Conservation (phyloP, 2,329 filamentous ascomycete species). For the Penicillium frequentans region DNA sequence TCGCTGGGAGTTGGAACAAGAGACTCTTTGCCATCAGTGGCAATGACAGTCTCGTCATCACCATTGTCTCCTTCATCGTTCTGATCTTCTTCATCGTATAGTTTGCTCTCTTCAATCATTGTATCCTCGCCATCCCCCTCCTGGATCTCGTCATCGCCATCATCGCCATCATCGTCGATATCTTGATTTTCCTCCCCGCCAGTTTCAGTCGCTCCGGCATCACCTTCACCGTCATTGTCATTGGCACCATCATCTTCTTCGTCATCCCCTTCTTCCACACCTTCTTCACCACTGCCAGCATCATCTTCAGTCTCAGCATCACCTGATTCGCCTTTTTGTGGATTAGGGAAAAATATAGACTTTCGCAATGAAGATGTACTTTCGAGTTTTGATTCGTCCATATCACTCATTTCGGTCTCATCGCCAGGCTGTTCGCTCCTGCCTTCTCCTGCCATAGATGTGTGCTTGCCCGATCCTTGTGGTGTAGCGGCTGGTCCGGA, state of each 20-base stretch:
- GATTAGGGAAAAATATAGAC: slow-evolving; percentile 24
- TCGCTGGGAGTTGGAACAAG: neutral
- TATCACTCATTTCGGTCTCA: slow-evolving; percentile 69
- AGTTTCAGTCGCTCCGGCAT: slow-evolving; percentile 15
- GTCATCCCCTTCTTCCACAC: slow-evolving; percentile 15
- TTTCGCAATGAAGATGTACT: slow-evolving; percentile 27
- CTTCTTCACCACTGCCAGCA: slow-evolving; percentile 21
- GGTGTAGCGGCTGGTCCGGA: slow-evolving; percentile 50
- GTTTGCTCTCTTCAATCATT: slow-evolving; percentile 9
- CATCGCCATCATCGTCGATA: slow-evolving; percentile 6
- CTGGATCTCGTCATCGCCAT: slow-evolving; percentile 16
- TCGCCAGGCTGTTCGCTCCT: slow-evolving; percentile 47
- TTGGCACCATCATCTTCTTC: slow-evolving; percentile 14
- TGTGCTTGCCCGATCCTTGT: slow-evolving; percentile 9
- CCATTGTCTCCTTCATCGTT: slow-evolving; percentile 1
- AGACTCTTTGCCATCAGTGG: neutral
- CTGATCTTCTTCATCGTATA: slow-evolving; percentile 6
- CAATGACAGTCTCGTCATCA: neutral
- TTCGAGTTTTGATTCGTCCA: slow-evolving; percentile 41
- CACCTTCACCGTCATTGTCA: slow-evolving; percentile 17
- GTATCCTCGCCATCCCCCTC: slow-evolving; percentile 3
- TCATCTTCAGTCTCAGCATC: slow-evolving; percentile 27
- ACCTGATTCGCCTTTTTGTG: slow-evolving; percentile 20
- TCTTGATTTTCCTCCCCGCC: slow-evolving; percentile 10
- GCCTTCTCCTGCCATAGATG: neutral